Conservation (phyloP, 2,329 filamentous ascomycete species). For the Colletotrichum eleusines region DNA sequence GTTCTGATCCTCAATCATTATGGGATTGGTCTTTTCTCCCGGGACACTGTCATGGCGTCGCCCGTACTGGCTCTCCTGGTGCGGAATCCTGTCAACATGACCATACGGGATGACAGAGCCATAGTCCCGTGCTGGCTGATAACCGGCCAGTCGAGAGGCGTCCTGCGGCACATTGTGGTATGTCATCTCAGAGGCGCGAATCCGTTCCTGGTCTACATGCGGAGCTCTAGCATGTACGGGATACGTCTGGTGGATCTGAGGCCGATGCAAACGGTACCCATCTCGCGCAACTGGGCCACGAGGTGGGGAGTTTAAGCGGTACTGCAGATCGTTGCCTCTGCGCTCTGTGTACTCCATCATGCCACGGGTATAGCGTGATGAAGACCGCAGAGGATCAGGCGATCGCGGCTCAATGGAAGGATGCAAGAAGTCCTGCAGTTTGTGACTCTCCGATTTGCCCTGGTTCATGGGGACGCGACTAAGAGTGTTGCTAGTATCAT, state of each 20-base stretch:
- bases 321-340: constrained; percentile 16
- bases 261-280: constrained; percentile 2
- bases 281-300: constrained; percentile 16
- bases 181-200: constrained; percentile 2
- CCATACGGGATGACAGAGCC: constrained; percentile 48
- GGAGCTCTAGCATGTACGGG: constrained; percentile 8
- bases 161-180: constrained; percentile 39
- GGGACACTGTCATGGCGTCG: constrained; percentile 5
- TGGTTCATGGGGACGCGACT: constrained; percentile 44
- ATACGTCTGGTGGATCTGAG: constrained; percentile 16
- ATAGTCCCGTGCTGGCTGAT: constrained; percentile 47
- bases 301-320: constrained; percentile 17
- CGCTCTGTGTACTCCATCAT: constrained; percentile 35
- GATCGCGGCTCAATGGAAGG: constrained; percentile 61
- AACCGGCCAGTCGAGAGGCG: constrained; percentile 37
- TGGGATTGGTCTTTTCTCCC: constrained; percentile 49
- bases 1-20: constrained; percentile 56
- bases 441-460: constrained; percentile 42
- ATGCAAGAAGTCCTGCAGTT: constrained; percentile 58
- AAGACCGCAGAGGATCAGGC: constrained; percentile 46
- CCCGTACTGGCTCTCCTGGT: neutral
- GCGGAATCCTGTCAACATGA: constrained; percentile 28
- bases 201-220: neutral
- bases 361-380: constrained; percentile 21
- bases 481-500: constrained; percentile 42